Percentiles rank a stretch among this genome's conserved stretches.
phyloP scores from a whole-genome alignment of 768 basidiomycete genomes.

The Leucocoprinus sp. region DNA sequence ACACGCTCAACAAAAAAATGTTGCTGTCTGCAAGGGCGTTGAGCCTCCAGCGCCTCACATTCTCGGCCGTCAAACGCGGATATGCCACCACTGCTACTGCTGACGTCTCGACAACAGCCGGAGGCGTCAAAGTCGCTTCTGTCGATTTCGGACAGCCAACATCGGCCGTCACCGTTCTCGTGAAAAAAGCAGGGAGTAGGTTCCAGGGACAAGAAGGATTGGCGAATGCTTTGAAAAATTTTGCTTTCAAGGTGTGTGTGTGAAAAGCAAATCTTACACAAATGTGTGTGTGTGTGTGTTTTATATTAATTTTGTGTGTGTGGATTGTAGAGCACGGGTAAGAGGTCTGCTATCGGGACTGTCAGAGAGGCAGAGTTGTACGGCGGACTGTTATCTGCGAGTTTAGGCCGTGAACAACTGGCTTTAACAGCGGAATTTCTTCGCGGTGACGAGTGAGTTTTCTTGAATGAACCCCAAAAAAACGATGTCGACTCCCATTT shows the following conservation, averaged over 20 bases:
- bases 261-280: too few species aligned
- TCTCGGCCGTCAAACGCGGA: slow-evolving; percentile 33
- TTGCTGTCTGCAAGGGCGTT: slow-evolving; percentile 60
- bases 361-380: slow-evolving; percentile 90
- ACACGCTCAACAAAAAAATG: too few species aligned
- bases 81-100: slow-evolving; percentile 80
- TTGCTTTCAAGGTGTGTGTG: slow-evolving; percentile 90
- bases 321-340: slow-evolving; percentile 62
- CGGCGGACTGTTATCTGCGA: slow-evolving; percentile 84
- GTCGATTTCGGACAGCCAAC: slow-evolving; percentile 80
- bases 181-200: slow-evolving; percentile 91
- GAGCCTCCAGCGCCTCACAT: slow-evolving; percentile 46
- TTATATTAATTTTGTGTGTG: neutral
- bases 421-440: slow-evolving; percentile 93
- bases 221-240: slow-evolving; percentile 94
- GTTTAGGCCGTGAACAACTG: slow-evolving; percentile 82
- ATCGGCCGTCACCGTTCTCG: slow-evolving; percentile 77
- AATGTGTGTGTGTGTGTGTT: neutral
- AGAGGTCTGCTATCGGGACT: slow-evolving; percentile 82
- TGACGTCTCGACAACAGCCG: slow-evolving; percentile 35
- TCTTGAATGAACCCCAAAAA: neutral
- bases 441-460: slow-evolving; percentile 88
- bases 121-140: slow-evolving; percentile 78
- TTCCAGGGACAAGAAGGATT: slow-evolving; percentile 85
- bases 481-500: neutral